These are phyloP conservation scores for Solanum chiquidenum DNA, from an alignment of 257 asterid genomes.

Conservation along the genomic window DNA sequence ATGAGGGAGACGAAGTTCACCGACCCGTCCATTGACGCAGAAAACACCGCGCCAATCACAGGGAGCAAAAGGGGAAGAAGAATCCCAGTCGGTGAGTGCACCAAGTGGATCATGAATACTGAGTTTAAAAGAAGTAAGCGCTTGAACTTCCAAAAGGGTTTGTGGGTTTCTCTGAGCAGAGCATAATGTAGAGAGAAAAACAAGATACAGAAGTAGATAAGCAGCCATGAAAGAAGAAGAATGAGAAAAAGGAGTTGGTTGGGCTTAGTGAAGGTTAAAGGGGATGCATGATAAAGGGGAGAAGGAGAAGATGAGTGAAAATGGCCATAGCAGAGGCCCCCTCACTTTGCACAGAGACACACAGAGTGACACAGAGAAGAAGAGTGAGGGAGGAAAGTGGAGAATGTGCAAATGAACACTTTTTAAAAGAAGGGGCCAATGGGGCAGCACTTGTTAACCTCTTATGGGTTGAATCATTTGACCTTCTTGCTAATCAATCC, in stretches of 20 bases:
- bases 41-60: slow-evolving; percentile 72
- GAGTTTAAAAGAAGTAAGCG: slow-evolving; percentile 34
- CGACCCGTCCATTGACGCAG: slow-evolving; percentile 29
- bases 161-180: slow-evolving; percentile 16
- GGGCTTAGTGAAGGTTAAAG: background rate
- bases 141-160: slow-evolving; percentile 36
- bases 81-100: slow-evolving; percentile 38
- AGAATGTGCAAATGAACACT: slow-evolving; percentile 4
- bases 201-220: slow-evolving; percentile 2
- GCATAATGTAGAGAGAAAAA: slow-evolving; percentile 2
- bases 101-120: slow-evolving; percentile 45
- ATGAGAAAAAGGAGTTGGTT: background rate
- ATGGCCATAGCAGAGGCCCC: slow-evolving; percentile 10
- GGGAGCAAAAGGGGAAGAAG: slow-evolving; percentile 46
- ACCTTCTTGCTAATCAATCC: background rate
- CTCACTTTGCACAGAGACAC: background rate
- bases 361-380: background rate
- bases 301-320: background rate
- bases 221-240: slow-evolving; percentile 3
- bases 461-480: slow-evolving; percentile 31
- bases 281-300: background rate
- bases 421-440: slow-evolving; percentile 6
- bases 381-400: background rate
- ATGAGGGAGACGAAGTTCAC: slow-evolving; percentile 46
- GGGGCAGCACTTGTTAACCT: slow-evolving; percentile 24